Evolutionary conservation across 1,284 basidiomycete genomes (phyloP), one percentile per base, ranked within the genome.

Genomic region (Ceratobasidium sp.): DNA sequence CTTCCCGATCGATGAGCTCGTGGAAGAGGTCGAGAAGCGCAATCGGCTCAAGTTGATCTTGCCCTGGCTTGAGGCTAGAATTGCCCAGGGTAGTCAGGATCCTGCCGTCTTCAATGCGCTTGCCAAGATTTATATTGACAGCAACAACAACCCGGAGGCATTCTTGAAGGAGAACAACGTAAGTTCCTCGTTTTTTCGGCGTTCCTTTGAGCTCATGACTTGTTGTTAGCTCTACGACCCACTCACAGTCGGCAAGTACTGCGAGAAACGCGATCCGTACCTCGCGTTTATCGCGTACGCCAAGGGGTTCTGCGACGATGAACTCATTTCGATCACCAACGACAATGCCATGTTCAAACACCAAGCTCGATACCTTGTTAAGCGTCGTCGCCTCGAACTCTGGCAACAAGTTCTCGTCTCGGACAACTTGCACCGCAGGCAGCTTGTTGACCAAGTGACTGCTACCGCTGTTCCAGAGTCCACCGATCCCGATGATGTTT

Each of bases 261-360:
- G 97, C 80, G 97, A 99, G 82, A 93, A 93, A 73, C 91, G 97
- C 62, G 97, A 99, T 78, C 97, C 97, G 6, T 98, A 98, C 81
- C 84, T 99, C 71, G 97, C 97, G 29, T 99, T 97, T 82, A 99
- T 99, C 75, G 97, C 97, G 1, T 99, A 99, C 78, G 97, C 97
- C 62, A 99, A 99, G 80, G 97, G 97, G 73, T 91, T 98, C 81
- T 99, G 97, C 77, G 97, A 99, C 74, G 95, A 99, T 11, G 97
- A 99, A 80, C 86, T 99, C 73, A 95, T 99, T 77, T 79, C 87
- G 36, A 96, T 99, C 79, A 99, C 97, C 67, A 99, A 99, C 78
- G 96, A 98, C 75, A 99, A 99, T 82, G 90, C 95, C 36, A 99
- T 99, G 97, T 99, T 97, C 86, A 99, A 99, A 82, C 96, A 99